A percentile compares a stretch with the other conserved stretches of the same genome.
Conservation (phyloP, 805 yeast genomes). For the Candida tallmaniae region DNA sequence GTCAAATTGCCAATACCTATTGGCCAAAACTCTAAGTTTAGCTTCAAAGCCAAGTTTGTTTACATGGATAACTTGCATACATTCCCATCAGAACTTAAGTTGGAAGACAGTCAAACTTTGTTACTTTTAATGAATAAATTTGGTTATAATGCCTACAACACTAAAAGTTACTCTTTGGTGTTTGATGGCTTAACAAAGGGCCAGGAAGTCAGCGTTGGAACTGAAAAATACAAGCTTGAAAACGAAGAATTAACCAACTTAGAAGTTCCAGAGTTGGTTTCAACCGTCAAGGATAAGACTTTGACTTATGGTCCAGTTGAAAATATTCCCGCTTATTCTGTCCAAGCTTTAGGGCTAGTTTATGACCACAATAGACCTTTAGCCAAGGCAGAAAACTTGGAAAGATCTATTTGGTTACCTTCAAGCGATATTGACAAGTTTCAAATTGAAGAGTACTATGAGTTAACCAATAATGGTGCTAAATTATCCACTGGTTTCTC, state of each 20-base stretch:
- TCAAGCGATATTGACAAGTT: conserved; percentile 67
- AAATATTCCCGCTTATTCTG: conserved; percentile 42
- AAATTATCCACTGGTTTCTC: conserved; percentile 66
- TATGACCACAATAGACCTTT: conserved; percentile 67
- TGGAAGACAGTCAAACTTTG: conserved; percentile 60
- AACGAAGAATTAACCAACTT: background rate
- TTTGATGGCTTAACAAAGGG: conserved; percentile 45
- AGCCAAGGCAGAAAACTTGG: conserved; percentile 52
- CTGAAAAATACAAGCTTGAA: conserved; percentile 9
- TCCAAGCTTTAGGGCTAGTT: conserved; percentile 48
- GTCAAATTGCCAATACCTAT: conserved; percentile 60
- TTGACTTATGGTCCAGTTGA: conserved; percentile 53
- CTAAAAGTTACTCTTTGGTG: conserved; percentile 42
- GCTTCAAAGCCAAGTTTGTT: conserved; percentile 47
- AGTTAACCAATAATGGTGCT: conserved; percentile 73
- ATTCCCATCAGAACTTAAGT: conserved; percentile 55
- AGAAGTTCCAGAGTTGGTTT: conserved; percentile 27
- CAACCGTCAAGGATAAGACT: conserved; percentile 34
- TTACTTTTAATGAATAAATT: conserved; percentile 50
- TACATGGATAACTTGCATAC: conserved; percentile 50
- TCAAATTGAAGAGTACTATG: conserved; percentile 82
- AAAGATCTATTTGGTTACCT: conserved; percentile 84
- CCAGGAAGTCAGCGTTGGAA: conserved; percentile 37
- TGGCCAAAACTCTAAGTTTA: conserved; percentile 53
- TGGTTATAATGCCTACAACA: conserved; percentile 59